Evolutionary conservation across 2,329 filamentous ascomycete species (phyloP).

Genomic region (Apiospora sp.): DNA sequence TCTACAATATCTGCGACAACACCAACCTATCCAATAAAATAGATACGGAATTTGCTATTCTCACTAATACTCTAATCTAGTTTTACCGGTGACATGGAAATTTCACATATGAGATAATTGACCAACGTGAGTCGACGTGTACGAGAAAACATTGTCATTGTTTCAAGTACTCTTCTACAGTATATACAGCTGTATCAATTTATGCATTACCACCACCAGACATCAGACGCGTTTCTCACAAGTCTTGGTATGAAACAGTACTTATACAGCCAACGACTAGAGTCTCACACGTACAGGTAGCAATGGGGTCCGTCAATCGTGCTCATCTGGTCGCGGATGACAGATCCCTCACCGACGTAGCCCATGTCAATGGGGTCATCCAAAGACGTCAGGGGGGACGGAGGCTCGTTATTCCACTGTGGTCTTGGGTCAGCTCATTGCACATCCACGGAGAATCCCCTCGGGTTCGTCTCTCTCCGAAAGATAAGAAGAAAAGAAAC

Average conservation of each 20-base stretch:
- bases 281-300: not conserved
- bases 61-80: no score
- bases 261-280: not conserved
- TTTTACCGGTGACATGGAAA: no score
- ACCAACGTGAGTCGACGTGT: no score
- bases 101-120: no score
- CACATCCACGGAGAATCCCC: not conserved
- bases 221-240: not conserved
- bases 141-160: no score
- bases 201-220: not conserved
- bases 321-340: slow-evolving; percentile 15
- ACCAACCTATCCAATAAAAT: no score
- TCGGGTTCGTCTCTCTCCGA: no score
- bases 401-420: slow-evolving; percentile 7
- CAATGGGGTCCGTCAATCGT: not conserved
- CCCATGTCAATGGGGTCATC: slow-evolving; percentile 1
- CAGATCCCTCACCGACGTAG: not conserved
- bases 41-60: no score
- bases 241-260: not conserved
- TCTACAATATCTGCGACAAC: no score
- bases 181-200: not conserved
- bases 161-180: not conserved
- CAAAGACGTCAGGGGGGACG: not conserved
- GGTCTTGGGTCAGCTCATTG: not conserved
- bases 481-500: no score